Evolutionary conservation across 305 asterid genomes (phyloP).

Genomic region (Nicotiana rustica): DNA sequence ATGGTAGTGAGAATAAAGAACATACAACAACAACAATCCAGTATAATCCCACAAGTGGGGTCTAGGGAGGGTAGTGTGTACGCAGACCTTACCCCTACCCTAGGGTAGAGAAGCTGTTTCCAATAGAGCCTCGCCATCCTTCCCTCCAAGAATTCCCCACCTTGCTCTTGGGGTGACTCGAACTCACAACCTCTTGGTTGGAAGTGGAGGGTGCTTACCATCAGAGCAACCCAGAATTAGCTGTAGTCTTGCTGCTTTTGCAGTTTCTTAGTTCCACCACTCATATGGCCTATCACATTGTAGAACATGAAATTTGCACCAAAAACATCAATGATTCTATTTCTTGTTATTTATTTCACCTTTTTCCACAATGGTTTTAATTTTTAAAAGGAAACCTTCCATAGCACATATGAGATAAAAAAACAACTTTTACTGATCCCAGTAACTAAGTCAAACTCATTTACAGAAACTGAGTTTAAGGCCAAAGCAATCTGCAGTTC

Average conservation of each 20-base stretch:
- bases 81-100: too few relatives aligned
- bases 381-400: background rate
- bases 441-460: conserved; percentile 26
- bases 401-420: background rate
- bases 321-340: background rate
- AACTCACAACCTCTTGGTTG: too few relatives aligned
- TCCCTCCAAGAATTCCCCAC: too few relatives aligned
- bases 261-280: background rate
- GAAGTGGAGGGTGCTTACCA: too few relatives aligned
- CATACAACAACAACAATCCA: background rate
- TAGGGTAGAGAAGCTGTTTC: too few relatives aligned
- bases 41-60: too few relatives aligned
- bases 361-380: background rate
- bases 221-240: background rate
- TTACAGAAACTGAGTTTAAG: conserved; percentile 28
- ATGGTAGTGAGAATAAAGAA: conserved; percentile 7
- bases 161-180: too few relatives aligned
- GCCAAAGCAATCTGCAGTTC: background rate
- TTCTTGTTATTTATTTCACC: background rate
- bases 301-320: background rate
- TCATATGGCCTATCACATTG: background rate
- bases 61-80: too few relatives aligned
- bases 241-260: background rate
- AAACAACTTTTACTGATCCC: background rate
- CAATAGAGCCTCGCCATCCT: too few relatives aligned